phyloP scores from a whole-genome alignment of 352 stramenopile genomes.

The Phytophthora fragariaefolia region DNA sequence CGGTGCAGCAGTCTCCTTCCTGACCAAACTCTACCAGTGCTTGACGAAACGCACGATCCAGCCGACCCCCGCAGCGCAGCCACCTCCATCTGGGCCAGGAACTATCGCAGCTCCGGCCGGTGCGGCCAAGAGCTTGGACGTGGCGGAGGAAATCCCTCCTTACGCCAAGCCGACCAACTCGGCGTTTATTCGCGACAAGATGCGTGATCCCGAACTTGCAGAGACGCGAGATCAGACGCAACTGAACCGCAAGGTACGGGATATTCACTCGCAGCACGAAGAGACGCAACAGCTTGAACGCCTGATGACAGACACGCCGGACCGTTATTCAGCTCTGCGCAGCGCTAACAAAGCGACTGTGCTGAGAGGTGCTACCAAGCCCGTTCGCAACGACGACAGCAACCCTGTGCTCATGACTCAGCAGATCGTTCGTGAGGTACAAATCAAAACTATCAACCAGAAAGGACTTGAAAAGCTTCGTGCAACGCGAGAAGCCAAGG shows the following conservation, averaged over 20 bases:
- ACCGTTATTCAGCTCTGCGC: conserved; percentile 70
- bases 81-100: conserved; percentile 13
- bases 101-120: conserved; percentile 18
- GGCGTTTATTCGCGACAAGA: conserved; percentile 85
- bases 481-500: conserved; percentile 72
- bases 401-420: conserved; percentile 64
- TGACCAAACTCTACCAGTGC: conserved; percentile 91
- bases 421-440: conserved; percentile 88
- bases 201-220: conserved; percentile 73
- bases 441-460: conserved; percentile 91
- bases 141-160: conserved; percentile 62
- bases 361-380: conserved; percentile 64
- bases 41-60: conserved; percentile 91
- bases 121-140: conserved; percentile 38
- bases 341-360: conserved; percentile 70
- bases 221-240: conserved; percentile 78
- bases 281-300: conserved; percentile 84
- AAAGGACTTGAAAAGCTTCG: conserved; percentile 87
- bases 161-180: conserved; percentile 88
- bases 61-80: conserved; percentile 42
- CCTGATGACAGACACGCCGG: conserved; percentile 54
- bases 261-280: conserved; percentile 78
- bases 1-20: conserved; percentile 80
- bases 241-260: conserved; percentile 64
- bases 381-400: conserved; percentile 71